Conservation (phyloP, 83 land plant genomes). For the Picea engelmannii region DNA sequence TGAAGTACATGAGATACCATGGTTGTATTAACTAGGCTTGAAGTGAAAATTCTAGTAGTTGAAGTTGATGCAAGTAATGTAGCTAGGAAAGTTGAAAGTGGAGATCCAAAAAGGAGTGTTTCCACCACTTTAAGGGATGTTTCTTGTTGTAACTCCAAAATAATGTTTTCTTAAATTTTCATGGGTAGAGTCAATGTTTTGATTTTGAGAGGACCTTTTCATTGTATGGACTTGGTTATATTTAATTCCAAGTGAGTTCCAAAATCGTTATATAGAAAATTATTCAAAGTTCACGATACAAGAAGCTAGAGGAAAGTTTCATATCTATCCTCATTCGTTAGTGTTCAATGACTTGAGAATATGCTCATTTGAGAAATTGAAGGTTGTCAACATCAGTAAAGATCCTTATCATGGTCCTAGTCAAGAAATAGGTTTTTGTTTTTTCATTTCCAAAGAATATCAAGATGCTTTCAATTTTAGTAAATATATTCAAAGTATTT, state of each 20-base stretch:
- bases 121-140: too few relatives aligned
- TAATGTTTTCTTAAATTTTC: too few relatives aligned
- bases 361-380: constrained; percentile 76
- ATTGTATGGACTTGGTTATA: constrained; percentile 81
- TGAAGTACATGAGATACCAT: too few relatives aligned
- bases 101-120: too few relatives aligned
- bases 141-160: too few relatives aligned
- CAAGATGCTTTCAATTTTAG: constrained; percentile 82
- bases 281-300: constrained; percentile 60
- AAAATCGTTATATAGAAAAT: constrained; percentile 78
- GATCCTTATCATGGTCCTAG: constrained; percentile 99
- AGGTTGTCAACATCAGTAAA: constrained; percentile 92
- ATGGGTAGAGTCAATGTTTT: too few relatives aligned
- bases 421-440: constrained; percentile 95
- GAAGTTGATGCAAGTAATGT: too few relatives aligned
- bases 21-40: too few relatives aligned
- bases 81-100: too few relatives aligned
- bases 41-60: too few relatives aligned
- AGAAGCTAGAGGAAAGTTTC: constrained; percentile 57
- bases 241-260: constrained; percentile 70
- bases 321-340: constrained; percentile 69
- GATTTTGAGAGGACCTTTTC: constrained; percentile 45
- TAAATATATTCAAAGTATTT: constrained; percentile 90
- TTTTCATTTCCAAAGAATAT: constrained; percentile 86
- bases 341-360: constrained; percentile 86